A percentile compares a stretch with the other conserved stretches of the same genome.
phyloP scores from a whole-genome alignment of 139 green algal genomes.

The Tetraselmis chui region DNA sequence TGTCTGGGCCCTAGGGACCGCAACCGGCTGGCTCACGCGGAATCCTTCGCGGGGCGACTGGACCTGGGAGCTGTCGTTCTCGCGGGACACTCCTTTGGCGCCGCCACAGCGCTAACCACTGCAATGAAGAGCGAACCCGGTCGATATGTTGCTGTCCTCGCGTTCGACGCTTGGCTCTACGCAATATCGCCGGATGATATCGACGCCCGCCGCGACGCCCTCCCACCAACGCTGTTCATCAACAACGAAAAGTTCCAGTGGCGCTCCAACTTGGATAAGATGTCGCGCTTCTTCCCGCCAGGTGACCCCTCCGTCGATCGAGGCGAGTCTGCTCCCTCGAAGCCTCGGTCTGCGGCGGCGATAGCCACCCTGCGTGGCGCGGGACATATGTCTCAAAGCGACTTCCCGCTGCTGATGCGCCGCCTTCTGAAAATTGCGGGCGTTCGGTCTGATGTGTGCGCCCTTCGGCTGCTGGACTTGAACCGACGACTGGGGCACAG shows the following conservation, averaged over 20 bases:
- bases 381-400: background rate
- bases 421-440: background rate
- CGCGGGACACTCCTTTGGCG: background rate
- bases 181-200: background rate
- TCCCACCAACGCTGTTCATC: background rate
- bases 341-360: background rate
- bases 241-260: background rate
- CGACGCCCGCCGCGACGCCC: background rate
- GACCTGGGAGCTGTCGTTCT: background rate
- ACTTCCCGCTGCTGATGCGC: background rate
- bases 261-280: background rate
- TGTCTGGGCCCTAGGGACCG: background rate
- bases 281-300: too few relatives aligned
- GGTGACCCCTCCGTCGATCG: too few relatives aligned
- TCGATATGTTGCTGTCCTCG: background rate
- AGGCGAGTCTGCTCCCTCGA: too few relatives aligned
- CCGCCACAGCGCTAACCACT: background rate
- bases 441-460: background rate
- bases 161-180: background rate
- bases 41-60: background rate
- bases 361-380: background rate
- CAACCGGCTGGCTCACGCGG: background rate
- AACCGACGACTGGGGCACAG: background rate
- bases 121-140: background rate
- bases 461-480: background rate